These are phyloP conservation scores for Helminthosporium solani DNA, from an alignment of 2,329 filamentous ascomycete species.

Conservation along the genomic window DNA sequence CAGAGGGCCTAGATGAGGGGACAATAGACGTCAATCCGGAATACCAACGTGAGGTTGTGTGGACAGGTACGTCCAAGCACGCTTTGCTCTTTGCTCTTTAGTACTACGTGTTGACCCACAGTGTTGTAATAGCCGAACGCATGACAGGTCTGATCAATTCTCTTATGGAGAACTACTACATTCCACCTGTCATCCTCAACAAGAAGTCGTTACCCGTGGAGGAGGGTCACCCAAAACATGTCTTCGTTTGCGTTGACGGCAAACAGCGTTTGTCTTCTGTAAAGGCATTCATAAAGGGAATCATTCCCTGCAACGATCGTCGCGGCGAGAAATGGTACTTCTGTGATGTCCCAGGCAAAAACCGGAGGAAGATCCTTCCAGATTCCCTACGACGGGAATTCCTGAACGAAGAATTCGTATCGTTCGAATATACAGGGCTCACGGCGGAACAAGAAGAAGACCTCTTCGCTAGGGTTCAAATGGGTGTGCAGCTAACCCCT, in stretches of 20 bases:
- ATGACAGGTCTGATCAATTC: slow-evolving; percentile 1
- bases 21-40: slow-evolving; percentile 47
- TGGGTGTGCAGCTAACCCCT: slow-evolving; percentile 47
- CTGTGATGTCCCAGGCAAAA: slow-evolving; percentile 9
- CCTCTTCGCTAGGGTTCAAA: slow-evolving; percentile 51
- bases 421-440: slow-evolving; percentile 47
- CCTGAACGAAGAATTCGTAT: slow-evolving; percentile 43
- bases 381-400: slow-evolving; percentile 42
- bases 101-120: too few species aligned
- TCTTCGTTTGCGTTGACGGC: slow-evolving; percentile 49
- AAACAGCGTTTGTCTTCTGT: slow-evolving; percentile 52
- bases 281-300: slow-evolving; percentile 47
- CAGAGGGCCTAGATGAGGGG: slow-evolving; percentile 24
- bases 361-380: slow-evolving; percentile 37
- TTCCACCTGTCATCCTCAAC: slow-evolving; percentile 53
- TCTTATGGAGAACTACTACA: slow-evolving; percentile 43
- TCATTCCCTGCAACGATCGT: slow-evolving; percentile 47
- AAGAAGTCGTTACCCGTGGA: slow-evolving; percentile 18
- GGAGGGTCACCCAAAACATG: slow-evolving; percentile 18
- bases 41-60: slow-evolving; percentile 52
- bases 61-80: slow-evolving; percentile 40
- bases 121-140: neutral
- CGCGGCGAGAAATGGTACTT: slow-evolving; percentile 46
- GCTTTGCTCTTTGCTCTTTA: too few species aligned
- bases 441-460: slow-evolving; percentile 48